Percentiles rank a stretch among this genome's conserved stretches.
phyloP scores from a whole-genome alignment of 1,284 basidiomycete genomes.

The Athelia sp. region DNA sequence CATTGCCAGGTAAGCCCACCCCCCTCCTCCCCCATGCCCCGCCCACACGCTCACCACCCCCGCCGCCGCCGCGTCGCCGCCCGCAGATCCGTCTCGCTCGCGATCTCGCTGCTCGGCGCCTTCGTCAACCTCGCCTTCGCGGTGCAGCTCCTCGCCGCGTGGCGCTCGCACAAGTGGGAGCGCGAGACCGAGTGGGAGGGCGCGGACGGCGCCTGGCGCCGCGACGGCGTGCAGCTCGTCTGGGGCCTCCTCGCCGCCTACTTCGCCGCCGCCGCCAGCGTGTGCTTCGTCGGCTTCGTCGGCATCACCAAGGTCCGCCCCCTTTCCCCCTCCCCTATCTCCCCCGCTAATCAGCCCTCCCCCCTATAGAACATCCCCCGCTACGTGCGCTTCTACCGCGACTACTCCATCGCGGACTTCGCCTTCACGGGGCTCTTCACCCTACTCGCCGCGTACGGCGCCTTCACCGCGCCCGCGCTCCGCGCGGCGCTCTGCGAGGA shows the following conservation, averaged over 20 bases:
- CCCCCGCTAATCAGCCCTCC: constrained; percentile 1
- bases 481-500: constrained; percentile 66
- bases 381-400: constrained; percentile 60
- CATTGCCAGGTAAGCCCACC: too few species aligned
- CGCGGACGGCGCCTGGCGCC: constrained; percentile 48
- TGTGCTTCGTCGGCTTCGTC: constrained; percentile 57
- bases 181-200: constrained; percentile 70
- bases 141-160: constrained; percentile 49
- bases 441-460: constrained; percentile 48
- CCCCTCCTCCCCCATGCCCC: neutral
- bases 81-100: constrained; percentile 47
- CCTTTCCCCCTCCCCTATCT: neutral
- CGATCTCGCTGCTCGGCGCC: constrained; percentile 51
- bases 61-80: too few species aligned
- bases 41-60: constrained; percentile 16
- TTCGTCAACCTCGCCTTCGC: constrained; percentile 51
- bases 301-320: constrained; percentile 60
- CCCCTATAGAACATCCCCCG: constrained; percentile 41
- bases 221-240: constrained; percentile 57
- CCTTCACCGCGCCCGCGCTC: constrained; percentile 45
- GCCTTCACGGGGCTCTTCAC: constrained; percentile 57
- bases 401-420: constrained; percentile 73
- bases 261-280: constrained; percentile 56
- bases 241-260: constrained; percentile 64
- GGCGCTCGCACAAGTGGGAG: constrained; percentile 62